These are phyloP conservation scores for Macaranga tanarius DNA, from an alignment of 441 rosid genomes.

Conservation along the genomic window DNA sequence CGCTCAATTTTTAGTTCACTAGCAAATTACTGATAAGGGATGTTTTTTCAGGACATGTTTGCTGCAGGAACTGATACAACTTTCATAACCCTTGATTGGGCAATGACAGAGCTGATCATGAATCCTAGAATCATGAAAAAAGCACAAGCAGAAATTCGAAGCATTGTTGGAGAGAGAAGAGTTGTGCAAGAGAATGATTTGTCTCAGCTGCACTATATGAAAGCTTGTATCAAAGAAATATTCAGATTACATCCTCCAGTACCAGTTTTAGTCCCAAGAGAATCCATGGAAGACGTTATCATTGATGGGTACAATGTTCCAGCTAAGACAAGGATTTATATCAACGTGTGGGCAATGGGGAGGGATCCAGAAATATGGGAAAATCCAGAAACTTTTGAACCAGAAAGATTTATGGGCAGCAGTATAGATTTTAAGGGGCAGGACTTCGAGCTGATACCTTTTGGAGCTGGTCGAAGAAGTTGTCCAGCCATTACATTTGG, in stretches of 20 bases:
- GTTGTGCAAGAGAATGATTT: constrained; percentile 43
- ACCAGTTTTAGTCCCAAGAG: constrained; percentile 55
- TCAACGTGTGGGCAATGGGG: constrained; percentile 54
- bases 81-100: constrained; percentile 61
- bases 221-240: constrained; percentile 45
- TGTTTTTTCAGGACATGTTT: constrained; percentile 49
- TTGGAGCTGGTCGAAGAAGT: constrained; percentile 52
- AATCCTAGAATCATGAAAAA: constrained; percentile 45
- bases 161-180: constrained; percentile 36
- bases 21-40: neutral
- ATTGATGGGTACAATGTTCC: constrained; percentile 46
- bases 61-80: constrained; percentile 70
- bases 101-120: constrained; percentile 58
- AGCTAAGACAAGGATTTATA: constrained; percentile 39
- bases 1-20: neutral
- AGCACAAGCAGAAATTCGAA: constrained; percentile 51
- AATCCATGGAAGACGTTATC: constrained; percentile 38
- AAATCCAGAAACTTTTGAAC: constrained; percentile 41
- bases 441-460: constrained; percentile 53
- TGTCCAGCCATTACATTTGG: constrained; percentile 50
- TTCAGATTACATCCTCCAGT: constrained; percentile 49
- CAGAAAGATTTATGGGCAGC: constrained; percentile 45
- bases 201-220: constrained; percentile 40
- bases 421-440: constrained; percentile 45
- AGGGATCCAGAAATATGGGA: constrained; percentile 46